These are phyloP conservation scores for Aspergillus sp. DNA, from an alignment of 2,329 filamentous ascomycete genomes.

Conservation along the genomic window DNA sequence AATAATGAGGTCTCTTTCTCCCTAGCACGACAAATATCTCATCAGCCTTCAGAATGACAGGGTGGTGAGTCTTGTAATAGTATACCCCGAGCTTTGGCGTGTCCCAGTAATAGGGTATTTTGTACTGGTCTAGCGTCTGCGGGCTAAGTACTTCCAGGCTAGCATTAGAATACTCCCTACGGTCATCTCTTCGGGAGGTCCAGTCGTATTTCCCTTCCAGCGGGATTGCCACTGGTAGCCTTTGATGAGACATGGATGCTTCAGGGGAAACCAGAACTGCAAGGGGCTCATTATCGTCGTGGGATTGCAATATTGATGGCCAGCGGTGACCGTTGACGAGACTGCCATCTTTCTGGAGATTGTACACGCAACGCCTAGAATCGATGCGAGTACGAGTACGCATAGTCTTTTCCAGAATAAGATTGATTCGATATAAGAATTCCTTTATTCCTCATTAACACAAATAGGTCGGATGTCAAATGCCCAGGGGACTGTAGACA, in stretches of 20 bases:
- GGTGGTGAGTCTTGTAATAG: too few relatives aligned
- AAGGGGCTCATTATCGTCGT: neutral
- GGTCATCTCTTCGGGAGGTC: neutral
- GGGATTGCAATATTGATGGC: conserved; percentile 1
- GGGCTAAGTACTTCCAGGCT: neutral
- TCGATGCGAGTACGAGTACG: neutral
- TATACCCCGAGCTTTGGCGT: neutral
- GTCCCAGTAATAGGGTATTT: conserved; percentile 3
- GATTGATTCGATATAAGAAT: neutral
- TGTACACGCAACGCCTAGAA: neutral
- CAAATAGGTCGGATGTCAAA: neutral
- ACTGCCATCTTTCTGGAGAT: conserved; percentile 2
- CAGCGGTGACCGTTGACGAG: neutral
- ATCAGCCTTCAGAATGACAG: too few relatives aligned
- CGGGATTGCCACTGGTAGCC: neutral
- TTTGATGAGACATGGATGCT: neutral
- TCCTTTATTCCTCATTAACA: neutral
- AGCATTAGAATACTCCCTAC: neutral
- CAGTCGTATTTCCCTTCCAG: neutral
- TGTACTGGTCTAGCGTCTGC: conserved; percentile 1
- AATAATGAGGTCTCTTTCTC: neutral
- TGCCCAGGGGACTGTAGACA: neutral
- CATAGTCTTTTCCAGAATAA: too few relatives aligned
- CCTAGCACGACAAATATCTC: neutral
- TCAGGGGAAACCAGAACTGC: neutral